A percentile compares a stretch with the other conserved stretches of the same genome.
Evolutionary conservation across 1,284 basidiomycete genomes (phyloP).

Genomic region (Ganoderma resinaceum): DNA sequence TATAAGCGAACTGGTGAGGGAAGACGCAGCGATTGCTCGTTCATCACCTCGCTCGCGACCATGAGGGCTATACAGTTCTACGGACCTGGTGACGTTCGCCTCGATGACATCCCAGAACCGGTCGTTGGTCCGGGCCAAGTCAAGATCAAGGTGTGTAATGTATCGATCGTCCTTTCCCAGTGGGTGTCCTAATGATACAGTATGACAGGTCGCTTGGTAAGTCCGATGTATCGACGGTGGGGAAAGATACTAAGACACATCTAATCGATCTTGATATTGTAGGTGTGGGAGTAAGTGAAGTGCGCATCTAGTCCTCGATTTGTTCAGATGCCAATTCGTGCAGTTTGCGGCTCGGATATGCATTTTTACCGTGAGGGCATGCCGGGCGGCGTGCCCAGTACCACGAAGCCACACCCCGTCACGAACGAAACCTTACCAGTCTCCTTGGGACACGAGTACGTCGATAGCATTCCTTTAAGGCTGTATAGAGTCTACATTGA

Average conservation of each 20-base stretch:
- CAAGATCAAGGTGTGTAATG: constrained; percentile 41
- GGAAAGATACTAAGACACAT: no score
- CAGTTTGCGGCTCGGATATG: constrained; percentile 39
- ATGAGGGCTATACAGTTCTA: constrained; percentile 44
- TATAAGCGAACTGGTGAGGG: neutral
- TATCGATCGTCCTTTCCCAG: neutral
- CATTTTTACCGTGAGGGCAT: constrained; percentile 36
- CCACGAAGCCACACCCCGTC: constrained; percentile 34
- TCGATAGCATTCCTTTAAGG: neutral
- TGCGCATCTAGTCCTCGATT: neutral
- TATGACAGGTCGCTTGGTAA: constrained; percentile 27
- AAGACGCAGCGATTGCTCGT: neutral
- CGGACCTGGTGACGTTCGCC: constrained; percentile 41
- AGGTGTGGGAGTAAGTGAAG: constrained; percentile 21
- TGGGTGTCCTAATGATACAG: neutral
- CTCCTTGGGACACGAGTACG: constrained; percentile 43
- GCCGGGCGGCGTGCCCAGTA: constrained; percentile 28
- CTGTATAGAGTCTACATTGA: neutral
- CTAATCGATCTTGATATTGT: no score
- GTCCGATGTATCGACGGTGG: neutral
- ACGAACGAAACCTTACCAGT: constrained; percentile 40
- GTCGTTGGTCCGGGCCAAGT: constrained; percentile 31
- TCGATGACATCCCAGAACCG: constrained; percentile 41
- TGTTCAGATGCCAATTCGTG: neutral
- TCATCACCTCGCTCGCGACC: neutral